Evolutionary conservation across 306 rosid genomes (phyloP).

Genomic region (Gastrolobium bilobum): DNA sequence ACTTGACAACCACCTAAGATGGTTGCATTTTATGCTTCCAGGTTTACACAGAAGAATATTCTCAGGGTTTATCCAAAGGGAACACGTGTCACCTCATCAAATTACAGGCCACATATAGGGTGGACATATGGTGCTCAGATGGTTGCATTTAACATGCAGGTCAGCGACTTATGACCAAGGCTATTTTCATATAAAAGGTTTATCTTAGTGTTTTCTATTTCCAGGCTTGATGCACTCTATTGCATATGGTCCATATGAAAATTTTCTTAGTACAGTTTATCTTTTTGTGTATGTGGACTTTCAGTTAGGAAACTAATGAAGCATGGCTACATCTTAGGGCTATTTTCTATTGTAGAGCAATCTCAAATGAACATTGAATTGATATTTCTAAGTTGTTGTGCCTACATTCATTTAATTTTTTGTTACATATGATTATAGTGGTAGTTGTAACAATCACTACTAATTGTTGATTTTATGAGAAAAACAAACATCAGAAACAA

Average conservation of each 20-base stretch:
- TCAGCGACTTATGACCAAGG: slow-evolving; percentile 47
- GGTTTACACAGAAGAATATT: slow-evolving; percentile 84
- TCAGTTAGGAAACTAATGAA: not conserved
- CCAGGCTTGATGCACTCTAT: not conserved
- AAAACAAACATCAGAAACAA: too few species aligned
- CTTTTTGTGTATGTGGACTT: slow-evolving; percentile 20
- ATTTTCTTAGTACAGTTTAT: not conserved
- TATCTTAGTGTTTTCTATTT: slow-evolving; percentile 22
- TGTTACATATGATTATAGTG: slow-evolving; percentile 27
- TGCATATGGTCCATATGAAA: not conserved
- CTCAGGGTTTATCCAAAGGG: slow-evolving; percentile 92
- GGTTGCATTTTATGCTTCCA: slow-evolving; percentile 50
- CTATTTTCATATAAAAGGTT: slow-evolving; percentile 36
- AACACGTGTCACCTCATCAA: slow-evolving; percentile 79
- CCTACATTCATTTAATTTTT: slow-evolving; percentile 7
- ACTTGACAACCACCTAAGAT: slow-evolving; percentile 34
- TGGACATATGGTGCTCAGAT: slow-evolving; percentile 97
- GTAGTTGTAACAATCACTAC: slow-evolving; percentile 12
- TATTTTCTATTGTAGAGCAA: slow-evolving; percentile 23
- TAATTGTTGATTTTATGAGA: too few species aligned
- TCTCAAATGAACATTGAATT: slow-evolving; percentile 29
- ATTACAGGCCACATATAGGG: slow-evolving; percentile 85
- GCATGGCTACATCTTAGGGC: not conserved
- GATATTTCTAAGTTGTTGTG: slow-evolving; percentile 9
- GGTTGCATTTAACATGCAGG: slow-evolving; percentile 99